Evolutionary conservation across 768 basidiomycete species (phyloP).

Genomic region (Dentipellis fragilis): DNA sequence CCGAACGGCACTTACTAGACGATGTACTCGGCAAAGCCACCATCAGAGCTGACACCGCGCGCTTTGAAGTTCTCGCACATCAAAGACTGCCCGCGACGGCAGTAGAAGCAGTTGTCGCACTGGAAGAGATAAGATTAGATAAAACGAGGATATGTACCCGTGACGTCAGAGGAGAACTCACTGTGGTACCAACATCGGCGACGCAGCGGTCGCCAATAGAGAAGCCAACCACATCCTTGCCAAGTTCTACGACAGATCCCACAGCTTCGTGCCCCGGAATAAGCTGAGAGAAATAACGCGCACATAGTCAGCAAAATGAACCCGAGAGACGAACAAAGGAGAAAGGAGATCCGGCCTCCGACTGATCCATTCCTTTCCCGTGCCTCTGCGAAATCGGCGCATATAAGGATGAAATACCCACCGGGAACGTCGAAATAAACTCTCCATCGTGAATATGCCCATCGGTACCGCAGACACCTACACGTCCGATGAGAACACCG

Average conservation of each 20-base stretch:
- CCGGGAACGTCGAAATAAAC: conserved; percentile 64
- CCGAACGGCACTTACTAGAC: conserved; percentile 48
- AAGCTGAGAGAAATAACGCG: conserved; percentile 28
- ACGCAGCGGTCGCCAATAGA: conserved; percentile 73
- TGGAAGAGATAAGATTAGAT: conserved; percentile 16
- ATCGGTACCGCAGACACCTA: conserved; percentile 64
- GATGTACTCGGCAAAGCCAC: conserved; percentile 87
- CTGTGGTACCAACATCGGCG: conserved; percentile 68
- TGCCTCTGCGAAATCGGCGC: too few relatives aligned
- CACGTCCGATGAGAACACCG: conserved; percentile 1
- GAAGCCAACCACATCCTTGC: conserved; percentile 74
- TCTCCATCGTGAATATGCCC: conserved; percentile 54
- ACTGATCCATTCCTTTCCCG: not conserved
- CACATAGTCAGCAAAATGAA: not conserved
- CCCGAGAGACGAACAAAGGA: not conserved
- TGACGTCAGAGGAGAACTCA: conserved; percentile 23
- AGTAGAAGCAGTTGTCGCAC: conserved; percentile 85
- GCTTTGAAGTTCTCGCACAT: conserved; percentile 81
- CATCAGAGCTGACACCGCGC: conserved; percentile 70
- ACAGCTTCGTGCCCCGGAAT: conserved; percentile 73
- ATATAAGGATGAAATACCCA: conserved; percentile 19
- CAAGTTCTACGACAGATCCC: conserved; percentile 62
- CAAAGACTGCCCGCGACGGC: conserved; percentile 72
- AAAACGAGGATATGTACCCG: not conserved
- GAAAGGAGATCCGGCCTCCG: not conserved